Evolutionary conservation across 208 protist genomes (phyloP), one percentile per base, ranked within the genome.

Genomic region (Leishmania martiniquensis): DNA sequence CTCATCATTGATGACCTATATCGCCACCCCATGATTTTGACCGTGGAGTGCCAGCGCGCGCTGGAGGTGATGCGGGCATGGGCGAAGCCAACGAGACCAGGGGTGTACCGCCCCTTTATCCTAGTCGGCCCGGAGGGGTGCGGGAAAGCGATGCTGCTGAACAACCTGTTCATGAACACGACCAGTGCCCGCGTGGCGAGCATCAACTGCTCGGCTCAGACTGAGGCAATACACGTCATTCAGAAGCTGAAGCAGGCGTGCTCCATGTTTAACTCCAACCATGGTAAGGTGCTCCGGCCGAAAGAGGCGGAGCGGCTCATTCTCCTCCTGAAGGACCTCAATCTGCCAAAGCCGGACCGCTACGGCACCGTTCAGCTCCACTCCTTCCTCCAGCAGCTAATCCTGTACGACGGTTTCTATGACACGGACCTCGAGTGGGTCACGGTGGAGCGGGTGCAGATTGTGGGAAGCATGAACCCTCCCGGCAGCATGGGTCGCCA

Each of bases 331-430:
- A 99, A 99, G 90, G 98, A 99, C 82, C 87, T 99, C 54, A 99
- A 99, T 85, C 87, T 99, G 60, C 98, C 98, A 12, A 98, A 96
- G 86, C 98, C 98, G 12, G 99, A 99, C 90, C 96, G 97, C 83
- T 99, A 99, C 90, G 98, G 95, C 74, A 99, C 98, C 17, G 96
- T 98, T 54, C 96, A 99, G 87, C 83, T 99, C 32, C 97, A 99
- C 79, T 97, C 97, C 1, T 96, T 99, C 52, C 88, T 99, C 51
- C 98, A 99, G 89, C 99, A 99, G 91, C 77, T 99, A 54, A 93
- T 99, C 77, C 81, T 99, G 32, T 99, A 99, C 90, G 90, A 92
- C 75, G 97, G 97, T 17, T 99, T 98, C 81, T 99, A 99, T 84
- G 98, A 99, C 88, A 75, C 80, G 13, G 93, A 98, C 67, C 88